Conservation (phyloP, 306 rosid species). For the Rosa lucieae region DNA sequence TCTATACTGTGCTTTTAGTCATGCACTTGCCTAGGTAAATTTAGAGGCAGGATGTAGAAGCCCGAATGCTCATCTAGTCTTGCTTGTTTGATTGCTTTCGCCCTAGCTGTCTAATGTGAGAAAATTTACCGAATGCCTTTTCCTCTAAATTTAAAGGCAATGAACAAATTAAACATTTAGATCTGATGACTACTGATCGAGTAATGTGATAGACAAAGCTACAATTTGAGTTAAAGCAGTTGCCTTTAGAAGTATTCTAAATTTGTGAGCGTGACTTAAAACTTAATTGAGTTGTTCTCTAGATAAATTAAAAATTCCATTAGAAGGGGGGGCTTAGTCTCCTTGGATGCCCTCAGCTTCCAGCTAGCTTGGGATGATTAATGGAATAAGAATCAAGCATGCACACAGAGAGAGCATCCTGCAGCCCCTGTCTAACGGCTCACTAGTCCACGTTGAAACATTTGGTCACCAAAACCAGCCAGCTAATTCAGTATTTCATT, state of each 20-base stretch:
- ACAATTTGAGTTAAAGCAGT: too few relatives aligned
- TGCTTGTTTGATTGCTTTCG: background rate
- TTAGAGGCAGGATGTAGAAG: background rate
- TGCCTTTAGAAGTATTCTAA: too few relatives aligned
- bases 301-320: background rate
- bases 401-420: conserved; percentile 5
- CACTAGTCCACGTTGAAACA: conserved; percentile 22
- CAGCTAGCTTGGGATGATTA: conserved; percentile 8
- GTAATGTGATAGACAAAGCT: too few relatives aligned
- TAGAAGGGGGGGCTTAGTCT: conserved; percentile 2
- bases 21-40: too few relatives aligned
- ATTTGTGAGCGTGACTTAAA: too few relatives aligned
- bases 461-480: background rate
- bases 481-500: background rate
- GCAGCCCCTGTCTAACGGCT: conserved; percentile 19
- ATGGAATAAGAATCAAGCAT: conserved; percentile 4
- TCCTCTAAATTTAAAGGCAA: too few relatives aligned
- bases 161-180: too few relatives aligned
- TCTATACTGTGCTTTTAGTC: too few relatives aligned
- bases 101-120: background rate
- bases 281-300: too few relatives aligned
- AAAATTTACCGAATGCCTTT: too few relatives aligned
- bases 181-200: too few relatives aligned
- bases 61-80: background rate
- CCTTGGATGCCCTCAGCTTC: conserved; percentile 26